phyloP scores from a whole-genome alignment of 202 grass and related monocot genomes.

The Setaria italica region DNA sequence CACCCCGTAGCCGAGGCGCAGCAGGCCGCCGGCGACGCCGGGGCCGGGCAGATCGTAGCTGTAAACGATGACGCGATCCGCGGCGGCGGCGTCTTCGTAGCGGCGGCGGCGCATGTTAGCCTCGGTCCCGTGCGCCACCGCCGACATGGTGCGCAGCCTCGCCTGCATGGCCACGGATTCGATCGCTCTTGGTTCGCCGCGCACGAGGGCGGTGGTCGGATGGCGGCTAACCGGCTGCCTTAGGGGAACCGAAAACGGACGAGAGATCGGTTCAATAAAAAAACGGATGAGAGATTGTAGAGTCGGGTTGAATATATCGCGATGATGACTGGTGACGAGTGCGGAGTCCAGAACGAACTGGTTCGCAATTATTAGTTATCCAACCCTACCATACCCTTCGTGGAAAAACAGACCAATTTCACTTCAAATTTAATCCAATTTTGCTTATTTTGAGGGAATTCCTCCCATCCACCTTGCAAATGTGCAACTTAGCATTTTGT shows the following conservation, averaged over 20 bases:
- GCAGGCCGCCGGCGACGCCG: background rate
- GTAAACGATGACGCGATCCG: background rate
- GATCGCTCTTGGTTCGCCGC: background rate
- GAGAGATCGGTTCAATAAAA: no score
- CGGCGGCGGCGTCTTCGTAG: background rate
- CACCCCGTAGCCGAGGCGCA: constrained; percentile 7
- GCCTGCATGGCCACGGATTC: background rate
- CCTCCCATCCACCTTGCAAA: no score
- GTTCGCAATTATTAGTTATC: no score
- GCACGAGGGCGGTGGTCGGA: background rate
- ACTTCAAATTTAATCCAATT: no score
- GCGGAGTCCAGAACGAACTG: no score
- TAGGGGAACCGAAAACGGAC: background rate
- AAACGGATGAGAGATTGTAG: no score
- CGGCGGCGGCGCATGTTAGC: background rate
- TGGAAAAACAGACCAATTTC: no score
- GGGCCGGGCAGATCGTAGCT: background rate
- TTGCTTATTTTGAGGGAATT: no score
- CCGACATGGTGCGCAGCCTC: background rate
- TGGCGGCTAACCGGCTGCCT: background rate
- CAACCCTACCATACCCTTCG: no score
- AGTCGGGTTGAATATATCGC: no score
- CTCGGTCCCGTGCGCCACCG: background rate
- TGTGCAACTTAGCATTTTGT: no score
- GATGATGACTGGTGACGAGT: no score